A percentile compares a stretch with the other conserved stretches of the same genome.
phyloP scores from a whole-genome alignment of 495 filamentous ascomycete genomes.

The Neurospora sp. region DNA sequence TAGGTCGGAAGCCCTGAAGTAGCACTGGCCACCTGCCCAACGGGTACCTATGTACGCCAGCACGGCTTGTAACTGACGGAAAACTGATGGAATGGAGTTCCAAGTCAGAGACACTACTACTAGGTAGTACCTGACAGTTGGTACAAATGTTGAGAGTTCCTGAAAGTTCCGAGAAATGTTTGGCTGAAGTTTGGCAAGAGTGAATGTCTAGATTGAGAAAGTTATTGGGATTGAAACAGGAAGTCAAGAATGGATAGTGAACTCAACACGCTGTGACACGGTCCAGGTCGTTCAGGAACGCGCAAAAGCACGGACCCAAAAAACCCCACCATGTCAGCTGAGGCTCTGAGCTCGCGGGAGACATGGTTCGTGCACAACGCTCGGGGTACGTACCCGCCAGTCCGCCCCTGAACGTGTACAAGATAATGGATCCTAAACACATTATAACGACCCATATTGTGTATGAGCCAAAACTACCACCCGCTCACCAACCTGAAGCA shows the following conservation, averaged over 20 bases:
- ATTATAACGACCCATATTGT: not conserved
- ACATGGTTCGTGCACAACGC: not conserved
- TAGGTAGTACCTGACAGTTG: not conserved
- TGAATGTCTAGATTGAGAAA: not conserved
- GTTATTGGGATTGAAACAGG: not conserved
- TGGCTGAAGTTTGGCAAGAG: not conserved
- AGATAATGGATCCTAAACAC: not conserved
- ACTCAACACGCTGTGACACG: not conserved
- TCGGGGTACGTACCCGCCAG: not conserved
- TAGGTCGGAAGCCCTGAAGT: not conserved
- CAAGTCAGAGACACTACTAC: not conserved
- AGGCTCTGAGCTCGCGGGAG: not conserved
- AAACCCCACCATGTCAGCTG: not conserved
- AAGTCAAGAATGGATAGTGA: not conserved
- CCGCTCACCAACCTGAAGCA: not conserved
- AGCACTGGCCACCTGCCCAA: not conserved
- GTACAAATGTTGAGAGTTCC: not conserved
- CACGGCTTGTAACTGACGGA: not conserved
- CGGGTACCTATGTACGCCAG: not conserved
- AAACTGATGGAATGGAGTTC: not conserved
- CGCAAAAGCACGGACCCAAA: not conserved
- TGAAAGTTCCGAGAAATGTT: not conserved
- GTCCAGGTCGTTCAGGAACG: not conserved
- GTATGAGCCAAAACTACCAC: not conserved
- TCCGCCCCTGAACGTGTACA: not conserved